phyloP scores from a whole-genome alignment of 805 yeast species.

The Kodamaea restingae region DNA sequence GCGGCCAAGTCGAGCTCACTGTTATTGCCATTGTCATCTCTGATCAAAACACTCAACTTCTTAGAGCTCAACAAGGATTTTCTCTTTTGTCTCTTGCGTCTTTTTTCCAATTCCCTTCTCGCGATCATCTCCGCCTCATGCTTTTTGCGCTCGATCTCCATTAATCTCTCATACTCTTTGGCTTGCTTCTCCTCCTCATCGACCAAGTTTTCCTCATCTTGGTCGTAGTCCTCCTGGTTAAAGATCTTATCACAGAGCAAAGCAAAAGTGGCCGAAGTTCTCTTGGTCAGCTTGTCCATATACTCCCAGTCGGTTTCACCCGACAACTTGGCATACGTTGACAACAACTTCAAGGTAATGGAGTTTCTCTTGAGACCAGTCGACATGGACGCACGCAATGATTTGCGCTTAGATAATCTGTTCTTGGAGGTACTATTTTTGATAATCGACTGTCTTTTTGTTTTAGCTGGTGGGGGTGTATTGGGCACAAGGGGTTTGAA shows the following conservation, averaged over 20 bases:
- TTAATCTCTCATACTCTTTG: slow-evolving; percentile 43
- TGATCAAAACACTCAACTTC: slow-evolving; percentile 34
- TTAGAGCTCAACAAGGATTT: slow-evolving; percentile 36
- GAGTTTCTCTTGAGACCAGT: slow-evolving; percentile 60
- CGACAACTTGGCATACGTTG: slow-evolving; percentile 69
- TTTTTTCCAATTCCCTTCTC: slow-evolving; percentile 44
- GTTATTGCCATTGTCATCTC: slow-evolving; percentile 23
- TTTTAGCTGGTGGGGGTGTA: too few species aligned
- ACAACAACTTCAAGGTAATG: slow-evolving; percentile 63
- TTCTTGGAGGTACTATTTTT: slow-evolving; percentile 24
- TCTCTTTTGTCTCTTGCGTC: slow-evolving; percentile 39
- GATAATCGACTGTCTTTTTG: slow-evolving; percentile 28
- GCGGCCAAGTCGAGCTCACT: slow-evolving; percentile 21
- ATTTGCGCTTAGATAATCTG: slow-evolving; percentile 31
- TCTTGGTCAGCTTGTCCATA: slow-evolving; percentile 66
- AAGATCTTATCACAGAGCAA: slow-evolving; percentile 72
- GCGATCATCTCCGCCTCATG: slow-evolving; percentile 52
- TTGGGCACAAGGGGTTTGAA: too few species aligned
- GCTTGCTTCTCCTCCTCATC: slow-evolving; percentile 42
- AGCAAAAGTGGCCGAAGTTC: slow-evolving; percentile 77
- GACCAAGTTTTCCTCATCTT: slow-evolving; percentile 45
- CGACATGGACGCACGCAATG: slow-evolving; percentile 37
- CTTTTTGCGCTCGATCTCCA: slow-evolving; percentile 45
- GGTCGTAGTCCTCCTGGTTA: slow-evolving; percentile 55
- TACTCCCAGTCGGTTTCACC: slow-evolving; percentile 64